phyloP scores from a whole-genome alignment of 176 grass and related monocot species.

The Alopecurus myosuroides region DNA sequence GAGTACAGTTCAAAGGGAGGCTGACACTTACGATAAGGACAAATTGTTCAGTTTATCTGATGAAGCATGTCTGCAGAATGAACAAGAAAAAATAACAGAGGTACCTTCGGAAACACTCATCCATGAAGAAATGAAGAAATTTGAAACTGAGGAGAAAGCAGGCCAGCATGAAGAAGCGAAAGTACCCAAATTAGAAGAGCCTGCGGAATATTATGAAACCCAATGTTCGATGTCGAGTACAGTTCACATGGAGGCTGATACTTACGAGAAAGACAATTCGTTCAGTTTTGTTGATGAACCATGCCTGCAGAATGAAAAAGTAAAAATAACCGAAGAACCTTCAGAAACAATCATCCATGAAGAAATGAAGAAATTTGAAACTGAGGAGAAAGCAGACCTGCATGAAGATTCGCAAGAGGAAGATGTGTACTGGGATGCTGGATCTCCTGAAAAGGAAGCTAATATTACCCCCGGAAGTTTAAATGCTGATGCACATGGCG shows the following conservation, averaged over 20 bases:
- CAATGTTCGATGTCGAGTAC: constrained; percentile 3
- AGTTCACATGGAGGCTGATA: constrained; percentile 8
- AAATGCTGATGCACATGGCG: constrained; percentile 16
- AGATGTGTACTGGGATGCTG: constrained; percentile 26
- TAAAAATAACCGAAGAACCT: constrained; percentile 21
- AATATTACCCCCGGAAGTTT: constrained; percentile 18
- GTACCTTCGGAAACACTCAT: constrained; percentile 1
- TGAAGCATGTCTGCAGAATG: constrained; percentile 28
- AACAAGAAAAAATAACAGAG: constrained; percentile 26
- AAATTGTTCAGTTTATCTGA: constrained; percentile 20
- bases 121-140: constrained; percentile 18
- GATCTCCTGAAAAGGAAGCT: constrained; percentile 26
- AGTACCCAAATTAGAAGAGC: constrained; percentile 30
- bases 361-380: constrained; percentile 16
- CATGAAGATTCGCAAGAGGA: constrained; percentile 18
- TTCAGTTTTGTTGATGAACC: constrained; percentile 27
- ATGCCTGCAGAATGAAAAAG: constrained; percentile 23
- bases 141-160: constrained; percentile 10
- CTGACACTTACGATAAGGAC: constrained; percentile 17
- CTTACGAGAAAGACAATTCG: constrained; percentile 15
- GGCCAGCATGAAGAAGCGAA: background rate
- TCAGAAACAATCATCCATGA: background rate
- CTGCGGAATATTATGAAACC: constrained; percentile 17
- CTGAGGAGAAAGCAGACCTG: constrained; percentile 14
- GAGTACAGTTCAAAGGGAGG: constrained; percentile 7